Evolutionary conservation across 1,139 yeast genomes (phyloP).

Genomic region (Diutina pseudorugosa): DNA sequence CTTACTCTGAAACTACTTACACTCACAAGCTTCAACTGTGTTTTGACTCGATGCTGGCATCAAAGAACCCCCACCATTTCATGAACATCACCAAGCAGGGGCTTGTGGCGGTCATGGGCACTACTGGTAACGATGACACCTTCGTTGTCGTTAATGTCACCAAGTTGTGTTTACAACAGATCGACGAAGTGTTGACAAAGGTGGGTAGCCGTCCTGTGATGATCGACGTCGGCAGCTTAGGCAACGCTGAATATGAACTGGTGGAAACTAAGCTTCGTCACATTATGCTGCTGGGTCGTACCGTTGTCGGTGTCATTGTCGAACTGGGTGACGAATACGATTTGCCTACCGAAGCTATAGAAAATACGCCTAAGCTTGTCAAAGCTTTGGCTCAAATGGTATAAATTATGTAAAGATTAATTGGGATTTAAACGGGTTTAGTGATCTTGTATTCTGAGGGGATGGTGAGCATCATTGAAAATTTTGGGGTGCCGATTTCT

Average conservation of each 20-base stretch:
- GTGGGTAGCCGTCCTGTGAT: background rate
- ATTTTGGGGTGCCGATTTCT: background rate
- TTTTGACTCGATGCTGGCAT: conserved; percentile 28
- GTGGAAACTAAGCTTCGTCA: background rate
- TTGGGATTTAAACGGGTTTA: background rate
- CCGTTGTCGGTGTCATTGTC: background rate
- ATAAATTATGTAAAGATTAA: background rate
- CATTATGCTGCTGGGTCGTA: background rate
- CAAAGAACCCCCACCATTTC: conserved; percentile 28
- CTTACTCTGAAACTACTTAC: conserved; percentile 7
- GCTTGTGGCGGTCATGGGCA: conserved; percentile 31
- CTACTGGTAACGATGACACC: conserved; percentile 33
- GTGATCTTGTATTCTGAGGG: no score
- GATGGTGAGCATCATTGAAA: background rate
- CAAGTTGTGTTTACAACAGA: background rate
- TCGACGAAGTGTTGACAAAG: background rate
- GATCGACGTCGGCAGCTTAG: background rate
- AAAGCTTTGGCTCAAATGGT: background rate
- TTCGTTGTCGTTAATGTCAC: conserved; percentile 20
- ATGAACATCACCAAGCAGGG: conserved; percentile 32
- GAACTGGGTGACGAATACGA: background rate
- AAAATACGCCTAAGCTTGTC: background rate
- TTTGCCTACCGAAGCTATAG: conserved; percentile 1
- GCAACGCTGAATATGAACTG: background rate
- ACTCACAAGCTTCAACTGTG: conserved; percentile 2